phyloP scores from a whole-genome alignment of 1,139 yeast species.

The Lodderomyces theae region DNA sequence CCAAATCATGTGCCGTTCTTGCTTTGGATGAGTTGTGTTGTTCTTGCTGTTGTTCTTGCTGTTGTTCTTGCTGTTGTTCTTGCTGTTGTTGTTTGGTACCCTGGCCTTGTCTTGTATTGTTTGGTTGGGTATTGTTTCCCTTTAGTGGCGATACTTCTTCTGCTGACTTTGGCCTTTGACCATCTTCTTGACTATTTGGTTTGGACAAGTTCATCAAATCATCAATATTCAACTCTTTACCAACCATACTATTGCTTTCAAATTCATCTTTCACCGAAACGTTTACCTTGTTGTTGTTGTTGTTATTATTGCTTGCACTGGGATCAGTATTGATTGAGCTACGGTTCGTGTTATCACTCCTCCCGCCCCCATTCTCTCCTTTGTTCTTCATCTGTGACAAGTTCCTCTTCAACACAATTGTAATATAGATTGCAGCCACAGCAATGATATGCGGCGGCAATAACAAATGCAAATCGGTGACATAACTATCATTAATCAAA shows the following conservation, averaged over 20 bases:
- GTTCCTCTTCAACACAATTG: constrained; percentile 56
- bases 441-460: constrained; percentile 94
- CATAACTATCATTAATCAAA: constrained; percentile 81
- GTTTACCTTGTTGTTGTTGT: not conserved
- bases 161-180: not conserved
- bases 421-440: constrained; percentile 71
- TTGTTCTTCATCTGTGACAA: constrained; percentile 20
- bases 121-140: not conserved
- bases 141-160: constrained; percentile 1
- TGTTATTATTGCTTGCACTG: no score
- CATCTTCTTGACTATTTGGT: constrained; percentile 6
- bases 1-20: constrained; percentile 8
- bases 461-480: constrained; percentile 78
- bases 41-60: constrained; percentile 2
- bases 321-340: constrained; percentile 2
- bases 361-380: constrained; percentile 8
- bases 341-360: constrained; percentile 2
- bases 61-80: constrained; percentile 5
- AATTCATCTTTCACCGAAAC: not conserved
- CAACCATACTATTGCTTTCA: not conserved
- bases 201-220: constrained; percentile 35
- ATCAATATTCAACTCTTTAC: constrained; percentile 32
- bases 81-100: constrained; percentile 1
- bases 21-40: no score
- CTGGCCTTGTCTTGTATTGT: not conserved